Evolutionary conservation across 2,329 filamentous ascomycete species (phyloP).

Genomic region (Cytospora leucostoma): DNA sequence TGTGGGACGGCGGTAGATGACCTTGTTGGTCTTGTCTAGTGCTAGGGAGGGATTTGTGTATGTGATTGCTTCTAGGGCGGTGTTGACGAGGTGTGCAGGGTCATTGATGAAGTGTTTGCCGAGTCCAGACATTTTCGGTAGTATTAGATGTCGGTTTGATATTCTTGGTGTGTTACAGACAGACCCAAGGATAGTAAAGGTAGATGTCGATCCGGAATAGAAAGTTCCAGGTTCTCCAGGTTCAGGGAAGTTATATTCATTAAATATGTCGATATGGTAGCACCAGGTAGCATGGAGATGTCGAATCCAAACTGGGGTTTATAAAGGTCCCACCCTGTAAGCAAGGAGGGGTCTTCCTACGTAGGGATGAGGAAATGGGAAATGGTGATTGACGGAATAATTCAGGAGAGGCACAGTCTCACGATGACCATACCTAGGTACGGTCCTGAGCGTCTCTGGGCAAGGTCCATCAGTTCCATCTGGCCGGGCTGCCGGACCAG

Average conservation of each 20-base stretch:
- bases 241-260: background rate
- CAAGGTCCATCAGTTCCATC: background rate
- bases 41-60: constrained; percentile 82
- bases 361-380: constrained; percentile 12
- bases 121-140: constrained; percentile 37
- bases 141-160: background rate
- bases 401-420: constrained; percentile 20
- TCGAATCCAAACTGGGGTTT: background rate
- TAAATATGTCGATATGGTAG: too few relatives aligned
- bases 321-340: background rate
- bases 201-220: background rate
- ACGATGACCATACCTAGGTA: constrained; percentile 12
- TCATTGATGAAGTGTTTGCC: constrained; percentile 89
- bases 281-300: background rate
- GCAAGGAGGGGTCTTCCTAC: background rate
- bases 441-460: constrained; percentile 1
- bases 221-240: background rate
- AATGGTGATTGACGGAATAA: constrained; percentile 25
- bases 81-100: constrained; percentile 73
- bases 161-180: background rate
- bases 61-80: constrained; percentile 75
- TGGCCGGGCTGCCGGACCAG: background rate
- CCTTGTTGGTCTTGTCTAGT: constrained; percentile 78
- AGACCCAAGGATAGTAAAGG: background rate
- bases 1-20: constrained; percentile 71